phyloP scores from a whole-genome alignment of 2,329 filamentous ascomycete species.

The Elsinoe arachidis region DNA sequence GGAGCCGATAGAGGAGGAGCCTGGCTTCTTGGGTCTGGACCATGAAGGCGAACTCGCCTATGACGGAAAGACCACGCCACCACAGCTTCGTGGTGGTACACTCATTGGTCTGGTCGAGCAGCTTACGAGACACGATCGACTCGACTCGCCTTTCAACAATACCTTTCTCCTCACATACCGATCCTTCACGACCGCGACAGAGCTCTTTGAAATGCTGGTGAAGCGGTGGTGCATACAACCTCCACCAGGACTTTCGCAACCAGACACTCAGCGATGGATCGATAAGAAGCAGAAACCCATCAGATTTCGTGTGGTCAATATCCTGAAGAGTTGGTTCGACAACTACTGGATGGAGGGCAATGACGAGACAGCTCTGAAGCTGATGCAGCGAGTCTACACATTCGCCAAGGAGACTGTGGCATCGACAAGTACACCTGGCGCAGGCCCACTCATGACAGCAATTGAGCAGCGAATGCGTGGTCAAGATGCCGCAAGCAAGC shows the following conservation, averaged over 20 bases:
- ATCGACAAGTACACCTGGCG: slow-evolving; percentile 85
- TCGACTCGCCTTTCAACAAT: slow-evolving; percentile 92
- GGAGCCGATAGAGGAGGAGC: slow-evolving; percentile 55
- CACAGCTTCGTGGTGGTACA: slow-evolving; percentile 79
- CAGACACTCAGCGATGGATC: slow-evolving; percentile 79
- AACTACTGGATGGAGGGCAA: slow-evolving; percentile 98
- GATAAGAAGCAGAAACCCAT: slow-evolving; percentile 95
- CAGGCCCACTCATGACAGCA: slow-evolving; percentile 71
- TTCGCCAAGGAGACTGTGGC: slow-evolving; percentile 91
- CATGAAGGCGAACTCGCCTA: slow-evolving; percentile 84
- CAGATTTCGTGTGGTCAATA: slow-evolving; percentile 92
- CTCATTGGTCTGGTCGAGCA: slow-evolving; percentile 86
- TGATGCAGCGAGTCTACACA: slow-evolving; percentile 79
- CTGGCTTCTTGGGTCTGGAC: slow-evolving; percentile 77
- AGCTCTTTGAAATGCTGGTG: slow-evolving; percentile 87
- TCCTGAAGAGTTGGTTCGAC: slow-evolving; percentile 96
- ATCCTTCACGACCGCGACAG: slow-evolving; percentile 83
- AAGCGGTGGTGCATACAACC: slow-evolving; percentile 89
- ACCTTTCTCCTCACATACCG: slow-evolving; percentile 95
- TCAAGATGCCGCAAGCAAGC: slow-evolving; percentile 76
- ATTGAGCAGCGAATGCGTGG: slow-evolving; percentile 83
- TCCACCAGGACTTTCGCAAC: slow-evolving; percentile 64
- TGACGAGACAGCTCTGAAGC: slow-evolving; percentile 70
- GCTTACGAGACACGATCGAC: slow-evolving; percentile 87
- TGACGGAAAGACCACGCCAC: slow-evolving; percentile 68